phyloP scores from a whole-genome alignment of 768 basidiomycete species.

The Russula vinacea region DNA sequence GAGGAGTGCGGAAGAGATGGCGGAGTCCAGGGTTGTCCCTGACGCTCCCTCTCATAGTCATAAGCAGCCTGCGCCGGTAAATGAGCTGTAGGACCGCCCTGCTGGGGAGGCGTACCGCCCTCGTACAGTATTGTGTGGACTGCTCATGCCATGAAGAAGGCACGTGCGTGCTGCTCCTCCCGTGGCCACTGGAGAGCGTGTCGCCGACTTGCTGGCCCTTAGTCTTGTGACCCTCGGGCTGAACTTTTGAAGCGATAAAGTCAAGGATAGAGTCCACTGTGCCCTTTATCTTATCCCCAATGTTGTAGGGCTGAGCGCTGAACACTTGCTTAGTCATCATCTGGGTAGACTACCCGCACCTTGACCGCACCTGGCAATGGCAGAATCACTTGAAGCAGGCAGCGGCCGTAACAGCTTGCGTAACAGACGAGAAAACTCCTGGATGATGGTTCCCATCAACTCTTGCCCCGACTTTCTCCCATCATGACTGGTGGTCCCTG shows the following conservation, averaged over 20 bases:
- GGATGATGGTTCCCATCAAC: slow-evolving; percentile 41
- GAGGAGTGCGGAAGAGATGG: slow-evolving; percentile 13
- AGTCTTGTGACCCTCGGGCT: slow-evolving; percentile 13
- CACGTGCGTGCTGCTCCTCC: no score
- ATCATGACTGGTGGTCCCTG: slow-evolving; percentile 44
- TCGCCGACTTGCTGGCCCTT: slow-evolving; percentile 3
- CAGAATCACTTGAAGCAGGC: background rate
- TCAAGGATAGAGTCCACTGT: no score
- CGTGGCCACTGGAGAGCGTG: background rate
- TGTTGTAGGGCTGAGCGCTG: no score
- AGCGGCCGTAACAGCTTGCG: background rate
- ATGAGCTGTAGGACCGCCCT: slow-evolving; percentile 10
- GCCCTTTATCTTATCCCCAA: slow-evolving; percentile 1
- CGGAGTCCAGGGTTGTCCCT: slow-evolving; percentile 22
- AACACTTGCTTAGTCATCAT: no score
- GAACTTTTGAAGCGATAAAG: background rate
- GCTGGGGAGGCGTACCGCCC: slow-evolving; percentile 15
- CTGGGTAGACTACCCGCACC: no score
- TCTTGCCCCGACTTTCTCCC: slow-evolving; percentile 93
- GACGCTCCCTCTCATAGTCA: slow-evolving; percentile 24
- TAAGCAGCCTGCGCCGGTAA: slow-evolving; percentile 14
- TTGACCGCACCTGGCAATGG: background rate
- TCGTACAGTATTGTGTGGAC: slow-evolving; percentile 23
- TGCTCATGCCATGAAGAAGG: slow-evolving; percentile 23
- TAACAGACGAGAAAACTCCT: slow-evolving; percentile 51